phyloP scores from a whole-genome alignment of 257 asterid species.

The Solanum chilense region DNA sequence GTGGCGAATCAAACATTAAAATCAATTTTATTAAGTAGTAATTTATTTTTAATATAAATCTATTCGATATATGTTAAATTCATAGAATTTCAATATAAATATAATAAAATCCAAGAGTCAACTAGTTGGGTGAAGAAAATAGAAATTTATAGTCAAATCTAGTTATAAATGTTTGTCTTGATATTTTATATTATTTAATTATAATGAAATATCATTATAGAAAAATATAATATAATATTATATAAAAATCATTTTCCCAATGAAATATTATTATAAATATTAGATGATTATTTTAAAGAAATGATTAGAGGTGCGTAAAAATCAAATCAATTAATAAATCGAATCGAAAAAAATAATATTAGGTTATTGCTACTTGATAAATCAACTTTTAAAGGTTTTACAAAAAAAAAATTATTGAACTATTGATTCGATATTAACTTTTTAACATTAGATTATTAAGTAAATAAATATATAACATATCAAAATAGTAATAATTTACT shows the following conservation, averaged over 20 bases:
- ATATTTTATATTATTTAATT: too few species aligned
- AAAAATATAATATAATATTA: too few species aligned
- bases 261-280: neutral
- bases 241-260: neutral
- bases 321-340: too few species aligned
- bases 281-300: neutral
- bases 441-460: too few species aligned
- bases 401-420: too few species aligned
- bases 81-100: neutral
- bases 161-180: neutral
- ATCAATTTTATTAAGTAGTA: neutral
- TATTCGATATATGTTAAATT: neutral
- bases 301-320: too few species aligned
- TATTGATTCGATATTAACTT: neutral
- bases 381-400: too few species aligned
- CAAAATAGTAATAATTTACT: too few species aligned
- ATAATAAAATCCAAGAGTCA: neutral
- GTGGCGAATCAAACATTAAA: neutral
- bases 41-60: rapidly evolving
- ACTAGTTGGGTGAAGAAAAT: neutral
- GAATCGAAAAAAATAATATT: too few species aligned
- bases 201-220: too few species aligned
- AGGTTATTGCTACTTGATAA: too few species aligned
- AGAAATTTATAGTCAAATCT: neutral
- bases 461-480: neutral